Evolutionary conservation across 176 grass and related monocot species (phyloP).

Genomic region (Chloris gayana): DNA sequence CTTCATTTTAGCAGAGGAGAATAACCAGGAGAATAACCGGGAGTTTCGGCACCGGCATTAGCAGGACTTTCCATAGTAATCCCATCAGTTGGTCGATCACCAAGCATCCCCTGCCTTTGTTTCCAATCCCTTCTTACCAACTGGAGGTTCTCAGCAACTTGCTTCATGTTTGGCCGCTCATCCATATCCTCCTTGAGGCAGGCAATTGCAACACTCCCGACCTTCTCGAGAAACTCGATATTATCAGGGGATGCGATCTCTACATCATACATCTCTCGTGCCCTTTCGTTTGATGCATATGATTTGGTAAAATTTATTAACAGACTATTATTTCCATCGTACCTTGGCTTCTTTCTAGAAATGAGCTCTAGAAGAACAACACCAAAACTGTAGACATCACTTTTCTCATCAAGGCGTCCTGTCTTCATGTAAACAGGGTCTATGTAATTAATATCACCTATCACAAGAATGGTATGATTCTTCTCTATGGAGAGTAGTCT

Average conservation of each 20-base stretch:
- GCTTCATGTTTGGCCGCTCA: conserved; percentile 1
- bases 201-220: not conserved
- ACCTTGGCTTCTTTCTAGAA: not conserved
- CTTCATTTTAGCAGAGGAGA: not conserved
- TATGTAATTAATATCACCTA: not conserved
- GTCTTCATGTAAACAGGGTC: not conserved
- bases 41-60: not conserved
- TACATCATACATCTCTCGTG: not conserved
- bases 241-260: not conserved
- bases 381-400: not conserved
- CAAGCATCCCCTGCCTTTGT: not conserved
- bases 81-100: not conserved
- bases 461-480: not conserved
- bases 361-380: conserved; percentile 19
- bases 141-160: not conserved
- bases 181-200: not conserved
- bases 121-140: not conserved
- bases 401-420: not conserved
- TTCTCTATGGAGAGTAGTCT: not conserved
- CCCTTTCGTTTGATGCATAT: not conserved
- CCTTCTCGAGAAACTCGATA: not conserved
- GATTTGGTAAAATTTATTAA: not conserved
- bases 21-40: no score
- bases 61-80: not conserved
- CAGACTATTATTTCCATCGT: not conserved